A percentile compares a stretch with the other conserved stretches of the same genome.
Evolutionary conservation across 306 rosid species (phyloP).

Genomic region (Acacia crassicarpa): DNA sequence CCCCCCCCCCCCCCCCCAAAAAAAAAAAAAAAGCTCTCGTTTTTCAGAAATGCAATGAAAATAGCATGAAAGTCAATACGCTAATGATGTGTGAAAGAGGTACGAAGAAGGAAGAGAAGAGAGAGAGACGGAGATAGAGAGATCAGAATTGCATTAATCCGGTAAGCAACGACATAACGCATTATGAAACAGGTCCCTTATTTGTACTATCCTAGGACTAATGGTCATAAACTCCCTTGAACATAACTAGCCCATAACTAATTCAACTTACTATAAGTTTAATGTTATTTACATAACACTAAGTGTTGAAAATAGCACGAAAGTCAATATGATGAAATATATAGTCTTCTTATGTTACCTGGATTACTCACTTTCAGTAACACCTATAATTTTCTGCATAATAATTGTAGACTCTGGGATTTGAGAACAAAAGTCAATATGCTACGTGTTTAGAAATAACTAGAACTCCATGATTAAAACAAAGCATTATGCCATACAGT

Average conservation of each 20-base stretch:
- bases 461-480: background rate
- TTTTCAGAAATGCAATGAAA: too few species aligned
- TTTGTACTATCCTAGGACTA: background rate
- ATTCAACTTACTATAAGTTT: background rate
- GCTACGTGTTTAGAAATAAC: background rate
- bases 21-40: too few species aligned
- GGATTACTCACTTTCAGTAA: background rate
- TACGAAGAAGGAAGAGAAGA: too few species aligned
- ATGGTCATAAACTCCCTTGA: background rate
- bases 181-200: background rate
- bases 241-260: background rate
- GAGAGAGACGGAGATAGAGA: too few species aligned
- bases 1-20: too few species aligned
- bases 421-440: background rate
- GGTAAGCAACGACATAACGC: background rate
- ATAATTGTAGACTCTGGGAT: background rate
- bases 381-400: background rate
- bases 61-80: too few species aligned
- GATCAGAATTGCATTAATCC: too few species aligned
- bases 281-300: background rate
- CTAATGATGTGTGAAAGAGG: too few species aligned
- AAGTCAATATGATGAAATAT: background rate
- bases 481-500: constrained; percentile 9
- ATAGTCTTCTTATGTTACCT: background rate
- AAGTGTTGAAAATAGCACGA: background rate